Evolutionary conservation across 768 basidiomycete species (phyloP), one percentile per base, ranked within the genome.

Genomic region (Boletus rubroflammeus): DNA sequence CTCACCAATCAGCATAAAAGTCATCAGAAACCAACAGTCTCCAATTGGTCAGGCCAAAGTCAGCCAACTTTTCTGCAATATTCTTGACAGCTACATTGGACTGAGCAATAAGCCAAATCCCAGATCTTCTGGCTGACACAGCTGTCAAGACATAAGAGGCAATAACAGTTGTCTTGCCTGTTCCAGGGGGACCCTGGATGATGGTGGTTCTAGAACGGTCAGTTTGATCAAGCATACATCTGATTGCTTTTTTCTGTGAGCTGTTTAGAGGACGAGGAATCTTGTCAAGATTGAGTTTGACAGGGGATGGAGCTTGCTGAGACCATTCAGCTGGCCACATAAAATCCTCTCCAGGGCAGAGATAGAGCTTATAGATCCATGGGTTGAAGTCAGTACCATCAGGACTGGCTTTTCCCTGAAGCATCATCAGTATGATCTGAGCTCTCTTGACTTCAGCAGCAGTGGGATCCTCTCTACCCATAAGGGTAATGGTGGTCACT

Each of bases 1-100:
- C 78, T 66, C 60, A 89, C 89, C 90, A 90, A 55, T 76, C 77
- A 65, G 67, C 68, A 58, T 82, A 77, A 63, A 92, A 93, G 0
- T 85, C 80, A 71, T 62, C 71, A 1, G 90, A 86, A n/a, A 92
- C 85, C 3, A 93, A 65, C 2, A 93, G 74, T 56, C 74, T 83
- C 79, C 83, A 93, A 9, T 79, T 59, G 3, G 59, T 41, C 54
- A 89, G 81, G 0, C 72, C 76, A 63, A 79, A 73, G 8, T 76
- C 68, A n/a, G 75, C 68, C 17, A 93, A 72, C 72, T 90, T 90
- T 63, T 89, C 86, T 49, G 88, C 90, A 72, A 93, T 92, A 60
- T 93, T 93, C 69, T 90, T 92, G 21, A 93, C 91, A 44, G 89
- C 91, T 46, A 93, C 82, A 74, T 93, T 93, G 17, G 86, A 88